phyloP scores from a whole-genome alignment of 441 rosid genomes.

The Arabidopsis hybrid region DNA sequence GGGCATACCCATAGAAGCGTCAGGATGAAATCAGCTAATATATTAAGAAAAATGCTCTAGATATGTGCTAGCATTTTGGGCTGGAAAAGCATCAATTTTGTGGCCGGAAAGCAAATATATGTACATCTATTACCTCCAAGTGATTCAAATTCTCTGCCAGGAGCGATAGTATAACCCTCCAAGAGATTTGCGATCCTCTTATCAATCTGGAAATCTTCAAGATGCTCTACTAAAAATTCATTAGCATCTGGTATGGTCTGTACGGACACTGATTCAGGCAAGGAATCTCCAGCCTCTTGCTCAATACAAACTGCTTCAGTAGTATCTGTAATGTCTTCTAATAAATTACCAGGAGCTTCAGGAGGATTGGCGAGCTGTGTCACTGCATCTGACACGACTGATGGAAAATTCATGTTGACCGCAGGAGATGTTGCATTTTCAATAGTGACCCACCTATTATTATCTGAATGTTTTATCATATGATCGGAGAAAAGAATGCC shows the following conservation, averaged over 20 bases:
- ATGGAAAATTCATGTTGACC: constrained; percentile 61
- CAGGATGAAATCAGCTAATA: constrained; percentile 20
- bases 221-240: constrained; percentile 48
- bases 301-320: constrained; percentile 50
- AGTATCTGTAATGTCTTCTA: constrained; percentile 68
- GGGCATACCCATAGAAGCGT: constrained; percentile 8
- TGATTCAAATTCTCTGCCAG: constrained; percentile 87
- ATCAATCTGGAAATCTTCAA: constrained; percentile 74
- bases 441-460: constrained; percentile 94
- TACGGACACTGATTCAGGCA: constrained; percentile 36
- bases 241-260: constrained; percentile 34
- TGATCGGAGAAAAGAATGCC: constrained; percentile 89
- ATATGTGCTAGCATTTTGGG: constrained; percentile 15
- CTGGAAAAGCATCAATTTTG: constrained; percentile 13
- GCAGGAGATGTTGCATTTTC: constrained; percentile 97
- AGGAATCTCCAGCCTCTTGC: constrained; percentile 50
- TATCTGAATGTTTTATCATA: constrained; percentile 83
- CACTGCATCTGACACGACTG: constrained; percentile 74
- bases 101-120: constrained; percentile 17
- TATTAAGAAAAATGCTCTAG: constrained; percentile 31
- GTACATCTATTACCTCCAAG: constrained; percentile 67
- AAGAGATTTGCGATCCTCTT: constrained; percentile 76
- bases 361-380: constrained; percentile 92
- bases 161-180: constrained; percentile 70
- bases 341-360: constrained; percentile 93